Percentiles rank a stretch among this genome's conserved stretches.
Evolutionary conservation across 345 rosid genomes (phyloP).

Genomic region (Draba incana): DNA sequence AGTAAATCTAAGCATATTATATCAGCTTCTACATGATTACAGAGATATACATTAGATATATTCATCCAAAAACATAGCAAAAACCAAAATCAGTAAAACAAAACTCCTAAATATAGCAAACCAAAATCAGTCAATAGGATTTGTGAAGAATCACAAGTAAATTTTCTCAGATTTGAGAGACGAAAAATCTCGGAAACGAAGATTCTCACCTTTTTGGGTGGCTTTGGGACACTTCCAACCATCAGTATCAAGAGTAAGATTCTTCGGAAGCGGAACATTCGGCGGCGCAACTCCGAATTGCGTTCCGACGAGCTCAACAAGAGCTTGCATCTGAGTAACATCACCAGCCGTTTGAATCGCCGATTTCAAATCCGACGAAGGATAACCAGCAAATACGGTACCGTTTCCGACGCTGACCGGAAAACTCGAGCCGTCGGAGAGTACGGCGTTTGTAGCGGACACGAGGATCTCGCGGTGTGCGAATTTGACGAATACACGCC

Average conservation of each 20-base stretch:
- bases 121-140: not conserved
- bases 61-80: conserved; percentile 9
- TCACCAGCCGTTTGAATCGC: conserved; percentile 96
- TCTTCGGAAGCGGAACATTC: conserved; percentile 72
- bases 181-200: no score
- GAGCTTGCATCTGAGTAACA: conserved; percentile 71
- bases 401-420: conserved; percentile 76
- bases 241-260: conserved; percentile 69
- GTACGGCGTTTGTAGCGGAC: conserved; percentile 69
- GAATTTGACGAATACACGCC: conserved; percentile 83
- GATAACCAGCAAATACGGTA: conserved; percentile 71
- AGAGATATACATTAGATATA: not conserved
- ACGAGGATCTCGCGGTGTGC: conserved; percentile 71
- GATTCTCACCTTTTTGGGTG: conserved; percentile 53
- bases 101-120: conserved; percentile 5
- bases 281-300: conserved; percentile 79
- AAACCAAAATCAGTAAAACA: not conserved
- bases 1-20: conserved; percentile 5
- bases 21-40: conserved; percentile 5
- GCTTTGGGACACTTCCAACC: conserved; percentile 67
- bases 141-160: no score
- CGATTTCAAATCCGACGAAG: conserved; percentile 73
- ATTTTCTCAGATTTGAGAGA: not conserved
- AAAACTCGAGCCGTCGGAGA: conserved; percentile 68
- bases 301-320: conserved; percentile 69